Base-by-base conservation (phyloP, 1,284 basidiomycete species). In the Cryptococcus sp. region DNA sequence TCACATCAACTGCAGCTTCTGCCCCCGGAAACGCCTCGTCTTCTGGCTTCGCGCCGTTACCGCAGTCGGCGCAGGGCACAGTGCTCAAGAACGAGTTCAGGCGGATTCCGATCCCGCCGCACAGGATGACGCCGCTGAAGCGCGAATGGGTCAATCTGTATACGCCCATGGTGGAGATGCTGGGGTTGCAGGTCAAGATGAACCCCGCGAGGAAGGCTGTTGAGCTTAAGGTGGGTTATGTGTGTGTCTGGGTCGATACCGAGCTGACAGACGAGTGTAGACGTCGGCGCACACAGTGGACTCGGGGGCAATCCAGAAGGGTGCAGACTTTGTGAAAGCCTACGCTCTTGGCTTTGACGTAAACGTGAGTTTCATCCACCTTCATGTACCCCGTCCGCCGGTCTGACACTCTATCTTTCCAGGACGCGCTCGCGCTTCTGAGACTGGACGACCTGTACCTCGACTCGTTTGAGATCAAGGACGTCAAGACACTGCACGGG, bases 61-160 rank as follows among this genome's bases (percentile, higher is more conserved):
- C 67, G 1, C 67, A 64, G 6, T 54, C 66, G 0, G 65, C 67
- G 13, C 60, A 66, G 46, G 63, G 61, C 20, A 57, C 60, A 8
- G 71, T 68, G 1, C 56, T 78, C 57, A 91, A 88, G 75, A 86
- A 87, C 18, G 91, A 95, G 77, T 86, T 83, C 47, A 81, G 91
- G 69, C 81, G 88, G 52, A 85, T 98, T 66, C 82, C 91, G 21
- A 90, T 98, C 73, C 96, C 95, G 4, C 92, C 92, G 8, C 96
- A 98, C 77, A 85, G 95, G 50, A 93, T 98, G 89, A 93, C 92
- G 15, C 96, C 96, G 5, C 78, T 98, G 56, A 96, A 97, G 79
- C 91, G 91, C 71, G 94, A 97, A 64, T 98, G 95, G 95, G 83
- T 97, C 61, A 93, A 92, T 75, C 87, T 98, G 57, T 98, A 98